These are phyloP conservation scores for Saccharata proteae DNA, from an alignment of 2,329 filamentous ascomycete species.

Conservation along the genomic window DNA sequence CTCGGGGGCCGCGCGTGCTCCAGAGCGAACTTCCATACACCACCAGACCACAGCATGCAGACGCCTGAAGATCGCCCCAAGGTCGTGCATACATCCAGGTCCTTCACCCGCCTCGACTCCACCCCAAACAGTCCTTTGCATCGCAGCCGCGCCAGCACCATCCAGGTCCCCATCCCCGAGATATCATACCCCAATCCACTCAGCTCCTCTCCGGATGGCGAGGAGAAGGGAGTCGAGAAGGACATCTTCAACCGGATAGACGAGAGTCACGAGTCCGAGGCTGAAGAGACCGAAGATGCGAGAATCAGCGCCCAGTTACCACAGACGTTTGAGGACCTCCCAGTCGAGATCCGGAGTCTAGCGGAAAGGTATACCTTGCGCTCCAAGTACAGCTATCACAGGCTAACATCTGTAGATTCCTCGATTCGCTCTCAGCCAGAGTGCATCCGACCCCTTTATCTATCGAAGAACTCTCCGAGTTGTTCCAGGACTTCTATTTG, in stretches of 20 bases:
- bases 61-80: constrained; percentile 21
- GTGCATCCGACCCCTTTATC: constrained; percentile 73
- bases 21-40: neutral
- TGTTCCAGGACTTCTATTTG: constrained; percentile 91
- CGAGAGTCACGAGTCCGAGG: constrained; percentile 19
- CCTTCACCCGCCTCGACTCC: constrained; percentile 38
- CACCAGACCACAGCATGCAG: neutral
- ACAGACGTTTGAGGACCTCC: constrained; percentile 74
- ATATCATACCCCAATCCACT: constrained; percentile 32
- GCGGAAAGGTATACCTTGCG: constrained; percentile 63
- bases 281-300: constrained; percentile 14
- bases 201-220: constrained; percentile 21
- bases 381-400: too few relatives aligned
- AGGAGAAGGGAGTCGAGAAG: constrained; percentile 18
- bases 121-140: constrained; percentile 19
- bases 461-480: constrained; percentile 67
- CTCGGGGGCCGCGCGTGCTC: neutral
- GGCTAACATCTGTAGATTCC: constrained; percentile 49
- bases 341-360: constrained; percentile 83
- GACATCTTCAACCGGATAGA: constrained; percentile 32
- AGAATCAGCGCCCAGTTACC: constrained; percentile 28
- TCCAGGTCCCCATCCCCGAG: constrained; percentile 29
- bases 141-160: constrained; percentile 34
- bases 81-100: constrained; percentile 31
- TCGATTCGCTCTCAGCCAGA: constrained; percentile 79